Evolutionary conservation across 1,284 basidiomycete species (phyloP).

Genomic region (Mycena sp.): DNA sequence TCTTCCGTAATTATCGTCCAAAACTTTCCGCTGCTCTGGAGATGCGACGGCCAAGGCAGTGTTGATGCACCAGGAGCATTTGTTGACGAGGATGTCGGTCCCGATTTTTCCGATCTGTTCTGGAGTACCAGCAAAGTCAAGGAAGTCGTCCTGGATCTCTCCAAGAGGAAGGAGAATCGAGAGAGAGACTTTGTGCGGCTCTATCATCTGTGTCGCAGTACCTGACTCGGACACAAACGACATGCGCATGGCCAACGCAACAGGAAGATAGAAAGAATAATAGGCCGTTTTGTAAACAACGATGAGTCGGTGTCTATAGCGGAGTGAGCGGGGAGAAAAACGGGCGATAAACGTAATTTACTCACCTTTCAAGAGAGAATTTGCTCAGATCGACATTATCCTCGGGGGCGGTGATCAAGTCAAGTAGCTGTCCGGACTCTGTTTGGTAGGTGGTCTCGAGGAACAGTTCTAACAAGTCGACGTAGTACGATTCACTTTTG

Average conservation of each 20-base stretch:
- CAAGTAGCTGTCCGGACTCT: constrained; percentile 95
- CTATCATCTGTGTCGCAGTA: constrained; percentile 43
- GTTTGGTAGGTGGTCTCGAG: constrained; percentile 95
- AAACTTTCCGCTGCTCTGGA: constrained; percentile 64
- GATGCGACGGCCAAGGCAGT: constrained; percentile 78
- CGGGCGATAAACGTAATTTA: constrained; percentile 29
- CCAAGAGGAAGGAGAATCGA: constrained; percentile 93
- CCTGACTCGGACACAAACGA: constrained; percentile 60
- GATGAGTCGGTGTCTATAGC: constrained; percentile 85
- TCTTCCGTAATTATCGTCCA: constrained; percentile 88
- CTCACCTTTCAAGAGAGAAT: constrained; percentile 86
- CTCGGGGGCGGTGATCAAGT: constrained; percentile 95
- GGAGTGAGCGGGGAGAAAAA: not conserved
- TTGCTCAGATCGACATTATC: constrained; percentile 87
- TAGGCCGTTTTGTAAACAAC: constrained; percentile 99
- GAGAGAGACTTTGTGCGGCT: constrained; percentile 83
- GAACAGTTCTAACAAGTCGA: constrained; percentile 93
- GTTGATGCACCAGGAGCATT: constrained; percentile 98
- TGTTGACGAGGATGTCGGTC: constrained; percentile 98
- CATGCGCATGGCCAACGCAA: constrained; percentile 92
- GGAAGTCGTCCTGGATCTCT: constrained; percentile 97
- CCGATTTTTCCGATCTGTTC: constrained; percentile 97
- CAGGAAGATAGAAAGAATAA: constrained; percentile 99
- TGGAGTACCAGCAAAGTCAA: constrained; percentile 92
- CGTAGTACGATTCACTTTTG: constrained; percentile 85